Conservation (phyloP, 2,329 filamentous ascomycete genomes). For the Sclerotinia subarctica region DNA sequence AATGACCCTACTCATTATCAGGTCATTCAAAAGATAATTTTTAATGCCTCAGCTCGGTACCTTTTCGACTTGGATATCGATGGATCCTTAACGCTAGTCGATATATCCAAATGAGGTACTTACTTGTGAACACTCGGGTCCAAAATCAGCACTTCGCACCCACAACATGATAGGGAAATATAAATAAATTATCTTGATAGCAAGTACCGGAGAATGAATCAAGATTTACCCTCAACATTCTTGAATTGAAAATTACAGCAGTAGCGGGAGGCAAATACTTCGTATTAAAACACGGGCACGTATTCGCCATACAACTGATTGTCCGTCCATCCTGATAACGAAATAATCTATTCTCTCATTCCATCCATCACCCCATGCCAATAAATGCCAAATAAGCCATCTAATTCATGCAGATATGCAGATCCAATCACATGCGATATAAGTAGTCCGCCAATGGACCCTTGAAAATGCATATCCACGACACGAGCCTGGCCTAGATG, state of each 20-base stretch:
- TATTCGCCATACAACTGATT: background rate
- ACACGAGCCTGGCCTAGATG: background rate
- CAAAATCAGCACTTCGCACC: background rate
- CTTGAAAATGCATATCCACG: constrained; percentile 1
- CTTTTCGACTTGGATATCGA: too few relatives aligned
- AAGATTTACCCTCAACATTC: background rate
- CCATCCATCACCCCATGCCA: background rate
- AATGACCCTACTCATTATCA: background rate
- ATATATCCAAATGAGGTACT: background rate
- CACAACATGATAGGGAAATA: background rate
- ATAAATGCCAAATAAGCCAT: background rate
- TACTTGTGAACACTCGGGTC: background rate
- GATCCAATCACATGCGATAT: constrained; percentile 10
- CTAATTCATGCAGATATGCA: background rate
- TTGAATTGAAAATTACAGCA: background rate
- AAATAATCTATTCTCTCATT: background rate
- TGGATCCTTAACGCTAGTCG: background rate
- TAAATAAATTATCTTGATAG: background rate
- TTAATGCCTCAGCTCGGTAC: background rate
- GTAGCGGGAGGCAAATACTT: constrained; percentile 7
- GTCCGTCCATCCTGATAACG: background rate
- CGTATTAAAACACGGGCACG: background rate
- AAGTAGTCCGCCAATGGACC: background rate
- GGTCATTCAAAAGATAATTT: background rate
- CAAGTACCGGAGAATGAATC: background rate